Conservation (phyloP, 805 yeast species). For the Priceomyces fermenticarens region DNA sequence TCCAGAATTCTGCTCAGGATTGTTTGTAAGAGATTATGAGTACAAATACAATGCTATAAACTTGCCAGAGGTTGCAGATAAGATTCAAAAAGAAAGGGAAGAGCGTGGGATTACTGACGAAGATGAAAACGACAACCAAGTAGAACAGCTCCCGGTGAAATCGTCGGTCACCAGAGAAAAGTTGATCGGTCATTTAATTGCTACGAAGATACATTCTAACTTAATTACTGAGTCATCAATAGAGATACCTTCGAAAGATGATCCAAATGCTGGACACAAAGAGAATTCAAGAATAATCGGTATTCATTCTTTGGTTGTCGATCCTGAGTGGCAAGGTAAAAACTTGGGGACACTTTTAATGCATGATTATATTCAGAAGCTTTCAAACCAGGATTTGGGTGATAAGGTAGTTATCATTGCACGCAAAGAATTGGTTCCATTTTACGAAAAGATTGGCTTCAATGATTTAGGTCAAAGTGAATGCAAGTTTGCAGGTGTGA, state of each 20-base stretch:
- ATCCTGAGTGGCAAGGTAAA: constrained; percentile 74
- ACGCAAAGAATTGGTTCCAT: constrained; percentile 64
- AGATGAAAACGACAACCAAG: constrained; percentile 26
- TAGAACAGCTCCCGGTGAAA: constrained; percentile 41
- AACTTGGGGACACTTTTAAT: constrained; percentile 79
- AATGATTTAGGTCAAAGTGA: constrained; percentile 61
- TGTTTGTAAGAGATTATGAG: constrained; percentile 71
- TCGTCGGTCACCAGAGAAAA: constrained; percentile 56
- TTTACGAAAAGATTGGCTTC: constrained; percentile 83
- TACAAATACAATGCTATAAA: constrained; percentile 41
- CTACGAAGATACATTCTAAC: constrained; percentile 61
- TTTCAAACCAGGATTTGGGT: constrained; percentile 84
- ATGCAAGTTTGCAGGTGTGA: constrained; percentile 54
- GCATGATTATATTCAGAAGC: constrained; percentile 87
- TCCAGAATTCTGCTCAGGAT: constrained; percentile 88
- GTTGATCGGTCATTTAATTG: constrained; percentile 76
- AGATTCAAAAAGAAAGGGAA: constrained; percentile 25
- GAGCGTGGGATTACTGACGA: constrained; percentile 21
- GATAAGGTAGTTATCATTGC: constrained; percentile 72
- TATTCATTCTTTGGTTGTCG: constrained; percentile 76
- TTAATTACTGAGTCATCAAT: constrained; percentile 57
- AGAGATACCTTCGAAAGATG: constrained; percentile 48
- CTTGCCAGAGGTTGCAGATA: constrained; percentile 38
- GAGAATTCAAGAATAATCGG: constrained; percentile 76
- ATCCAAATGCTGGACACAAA: constrained; percentile 55